Conservation (phyloP, 2,329 filamentous ascomycete genomes). For the Pezicula radicicola region DNA sequence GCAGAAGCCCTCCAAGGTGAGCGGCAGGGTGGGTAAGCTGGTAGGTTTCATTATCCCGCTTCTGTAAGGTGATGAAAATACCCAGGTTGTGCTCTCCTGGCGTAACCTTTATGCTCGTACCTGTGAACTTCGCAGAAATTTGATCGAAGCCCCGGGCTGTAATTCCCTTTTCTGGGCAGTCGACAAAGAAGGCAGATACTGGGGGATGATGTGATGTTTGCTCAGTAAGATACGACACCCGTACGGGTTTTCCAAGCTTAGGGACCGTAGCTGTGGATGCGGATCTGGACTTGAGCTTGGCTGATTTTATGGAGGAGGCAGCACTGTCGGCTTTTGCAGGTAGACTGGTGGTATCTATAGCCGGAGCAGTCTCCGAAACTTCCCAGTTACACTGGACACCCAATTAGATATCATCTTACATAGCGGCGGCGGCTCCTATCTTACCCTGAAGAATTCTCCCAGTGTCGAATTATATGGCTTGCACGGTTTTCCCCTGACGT, state of each 20-base stretch:
- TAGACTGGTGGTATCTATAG: conserved; percentile 39
- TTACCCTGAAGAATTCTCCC: conserved; percentile 93
- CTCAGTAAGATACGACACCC: conserved; percentile 91
- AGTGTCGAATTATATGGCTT: conserved; percentile 98
- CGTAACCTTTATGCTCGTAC: conserved; percentile 86
- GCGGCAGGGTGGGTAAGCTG: conserved; percentile 94
- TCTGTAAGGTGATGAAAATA: conserved; percentile 87
- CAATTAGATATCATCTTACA: conserved; percentile 8
- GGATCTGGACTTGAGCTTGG: conserved; percentile 25
- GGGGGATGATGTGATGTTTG: conserved; percentile 98
- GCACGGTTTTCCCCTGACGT: conserved; percentile 96
- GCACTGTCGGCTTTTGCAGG: conserved; percentile 15
- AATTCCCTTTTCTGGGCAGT: conserved; percentile 88
- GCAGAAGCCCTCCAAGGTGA: conserved; percentile 81
- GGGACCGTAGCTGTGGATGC: conserved; percentile 16
- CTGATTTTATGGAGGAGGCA: conserved; percentile 26
- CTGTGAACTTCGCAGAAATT: conserved; percentile 95
- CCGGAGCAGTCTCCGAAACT: conserved; percentile 73
- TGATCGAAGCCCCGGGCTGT: conserved; percentile 90
- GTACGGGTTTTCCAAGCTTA: conserved; percentile 48
- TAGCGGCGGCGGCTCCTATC: conserved; percentile 22
- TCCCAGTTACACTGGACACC: conserved; percentile 83
- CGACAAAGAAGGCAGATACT: conserved; percentile 91
- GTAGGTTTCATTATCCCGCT: conserved; percentile 83
- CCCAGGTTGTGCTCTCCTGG: conserved; percentile 93